Conservation (phyloP, 2,329 filamentous ascomycete genomes). For the Bipolaris sorokiniana region DNA sequence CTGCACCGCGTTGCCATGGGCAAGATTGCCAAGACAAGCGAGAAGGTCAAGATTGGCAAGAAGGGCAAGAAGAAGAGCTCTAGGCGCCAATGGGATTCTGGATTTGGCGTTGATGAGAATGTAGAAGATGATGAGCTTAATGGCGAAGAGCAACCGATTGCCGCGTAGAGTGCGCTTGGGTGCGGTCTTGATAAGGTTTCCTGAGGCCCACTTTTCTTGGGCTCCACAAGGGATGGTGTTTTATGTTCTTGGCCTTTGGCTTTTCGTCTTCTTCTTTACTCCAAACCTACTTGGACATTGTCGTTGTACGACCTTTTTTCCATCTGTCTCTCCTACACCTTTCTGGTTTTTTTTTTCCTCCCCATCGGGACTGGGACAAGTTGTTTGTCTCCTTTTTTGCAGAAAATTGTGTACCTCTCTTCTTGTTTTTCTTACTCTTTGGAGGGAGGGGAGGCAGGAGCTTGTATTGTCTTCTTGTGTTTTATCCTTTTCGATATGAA, state of each 20-base stretch:
- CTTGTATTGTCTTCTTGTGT: no score
- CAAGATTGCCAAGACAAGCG: conserved; percentile 40
- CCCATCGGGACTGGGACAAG: background rate
- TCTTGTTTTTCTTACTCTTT: background rate
- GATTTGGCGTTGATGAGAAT: conserved; percentile 39
- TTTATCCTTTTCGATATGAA: background rate
- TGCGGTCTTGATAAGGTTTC: background rate
- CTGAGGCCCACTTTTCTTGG: background rate
- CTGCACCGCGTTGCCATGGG: conserved; percentile 38
- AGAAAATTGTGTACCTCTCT: background rate
- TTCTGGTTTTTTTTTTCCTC: background rate
- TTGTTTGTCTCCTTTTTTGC: background rate
- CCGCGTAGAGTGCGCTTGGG: conserved; percentile 18
- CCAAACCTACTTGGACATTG: background rate
- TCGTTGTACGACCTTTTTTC: background rate
- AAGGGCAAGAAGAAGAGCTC: conserved; percentile 37
- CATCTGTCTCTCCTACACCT: background rate
- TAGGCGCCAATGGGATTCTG: conserved; percentile 43
- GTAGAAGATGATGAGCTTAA: conserved; percentile 21
- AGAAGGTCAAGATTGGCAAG: conserved; percentile 43
- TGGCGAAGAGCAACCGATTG: conserved; percentile 22
- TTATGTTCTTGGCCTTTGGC: background rate
- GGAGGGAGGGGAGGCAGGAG: background rate
- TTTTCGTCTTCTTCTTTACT: conserved; percentile 7
- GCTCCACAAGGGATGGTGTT: background rate